Percentiles rank a stretch among this genome's conserved stretches.
These are phyloP conservation scores for Hygrocybe punicea DNA, from an alignment of 768 basidiomycete genomes.

Conservation along the genomic window DNA sequence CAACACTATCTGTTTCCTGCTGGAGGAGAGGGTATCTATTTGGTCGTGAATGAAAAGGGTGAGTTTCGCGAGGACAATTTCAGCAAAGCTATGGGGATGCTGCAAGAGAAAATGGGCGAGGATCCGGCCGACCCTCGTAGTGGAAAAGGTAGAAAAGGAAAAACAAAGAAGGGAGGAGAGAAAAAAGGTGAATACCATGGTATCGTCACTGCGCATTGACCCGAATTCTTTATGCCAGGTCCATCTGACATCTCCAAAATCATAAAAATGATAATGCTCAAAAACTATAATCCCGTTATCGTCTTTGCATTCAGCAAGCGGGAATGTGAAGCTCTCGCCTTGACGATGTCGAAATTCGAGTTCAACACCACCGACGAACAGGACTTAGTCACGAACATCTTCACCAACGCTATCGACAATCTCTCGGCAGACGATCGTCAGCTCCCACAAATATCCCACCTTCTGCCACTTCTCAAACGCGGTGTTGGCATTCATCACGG, in stretches of 20 bases:
- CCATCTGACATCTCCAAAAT: constrained; percentile 95
- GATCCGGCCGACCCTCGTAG: constrained; percentile 85
- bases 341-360: constrained; percentile 91
- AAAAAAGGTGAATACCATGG: constrained; percentile 64
- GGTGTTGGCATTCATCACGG: constrained; percentile 99
- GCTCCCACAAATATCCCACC: constrained; percentile 89
- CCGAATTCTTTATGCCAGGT: constrained; percentile 41
- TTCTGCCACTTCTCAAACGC: constrained; percentile 88
- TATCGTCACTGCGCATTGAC: neutral
- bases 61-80: constrained; percentile 98
- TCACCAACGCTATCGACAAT: constrained; percentile 90
- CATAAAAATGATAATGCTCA: constrained; percentile 96
- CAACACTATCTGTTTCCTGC: constrained; percentile 98
- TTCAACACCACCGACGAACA: constrained; percentile 93
- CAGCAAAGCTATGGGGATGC: constrained; percentile 92
- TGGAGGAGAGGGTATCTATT: constrained; percentile 93
- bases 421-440: constrained; percentile 82
- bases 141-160: constrained; percentile 89
- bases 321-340: constrained; percentile 91
- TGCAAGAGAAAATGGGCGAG: constrained; percentile 80
- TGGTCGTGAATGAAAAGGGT: constrained; percentile 98
- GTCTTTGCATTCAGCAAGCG: constrained; percentile 98
- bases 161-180: constrained; percentile 88
- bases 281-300: constrained; percentile 97
- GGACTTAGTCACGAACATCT: constrained; percentile 79